Conservation (phyloP, 108 stramenopile genomes). For the Fistulifera pelliculosa region DNA sequence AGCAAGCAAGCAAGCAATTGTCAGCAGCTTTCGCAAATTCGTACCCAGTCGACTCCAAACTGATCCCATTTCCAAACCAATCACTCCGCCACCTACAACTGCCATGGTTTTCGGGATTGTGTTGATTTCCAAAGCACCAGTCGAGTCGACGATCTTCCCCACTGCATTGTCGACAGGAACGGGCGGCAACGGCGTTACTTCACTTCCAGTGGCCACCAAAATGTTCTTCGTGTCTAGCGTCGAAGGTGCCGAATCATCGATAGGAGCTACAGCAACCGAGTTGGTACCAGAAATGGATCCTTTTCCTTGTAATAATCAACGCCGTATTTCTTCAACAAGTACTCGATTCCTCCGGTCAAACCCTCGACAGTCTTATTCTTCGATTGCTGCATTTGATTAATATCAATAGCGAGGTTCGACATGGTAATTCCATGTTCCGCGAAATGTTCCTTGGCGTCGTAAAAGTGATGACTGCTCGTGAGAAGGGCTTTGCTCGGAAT, state of each 20-base stretch:
- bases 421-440: constrained; percentile 90
- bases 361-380: constrained; percentile 90
- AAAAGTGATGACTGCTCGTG: constrained; percentile 87
- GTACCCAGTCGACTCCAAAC: constrained; percentile 94
- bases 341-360: constrained; percentile 98
- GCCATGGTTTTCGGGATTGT: constrained; percentile 88
- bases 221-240: constrained; percentile 91
- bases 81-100: constrained; percentile 97
- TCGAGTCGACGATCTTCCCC: constrained; percentile 96
- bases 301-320: constrained; percentile 94
- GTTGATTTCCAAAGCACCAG: constrained; percentile 92
- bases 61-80: constrained; percentile 99
- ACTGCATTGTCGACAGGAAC: constrained; percentile 97
- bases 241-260: constrained; percentile 16
- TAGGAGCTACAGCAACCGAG: constrained; percentile 82
- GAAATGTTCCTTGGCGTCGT: constrained; percentile 93
- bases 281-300: constrained; percentile 85
- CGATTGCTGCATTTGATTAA: constrained; percentile 84
- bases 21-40: too few species aligned
- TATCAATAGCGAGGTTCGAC: constrained; percentile 73
- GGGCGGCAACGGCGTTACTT: constrained; percentile 95
- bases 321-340: constrained; percentile 97
- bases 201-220: constrained; percentile 96
- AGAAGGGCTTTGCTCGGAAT: constrained; percentile 99
- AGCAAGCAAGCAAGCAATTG: too few species aligned